phyloP scores from a whole-genome alignment of 495 filamentous ascomycete species.

The Aspergillus ellipticus region DNA sequence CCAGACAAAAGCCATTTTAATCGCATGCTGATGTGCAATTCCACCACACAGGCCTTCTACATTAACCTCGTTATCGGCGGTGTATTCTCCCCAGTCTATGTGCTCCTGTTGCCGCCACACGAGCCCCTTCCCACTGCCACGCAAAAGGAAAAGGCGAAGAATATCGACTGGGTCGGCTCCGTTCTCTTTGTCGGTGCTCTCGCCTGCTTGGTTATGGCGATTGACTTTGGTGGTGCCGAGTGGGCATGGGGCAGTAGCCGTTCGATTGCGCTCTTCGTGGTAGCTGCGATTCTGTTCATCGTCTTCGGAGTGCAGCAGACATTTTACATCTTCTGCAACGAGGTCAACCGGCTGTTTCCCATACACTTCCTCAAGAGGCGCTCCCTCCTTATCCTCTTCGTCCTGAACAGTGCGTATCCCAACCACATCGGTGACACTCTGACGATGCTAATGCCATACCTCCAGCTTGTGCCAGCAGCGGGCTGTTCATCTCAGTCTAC shows the following conservation, averaged over 20 bases:
- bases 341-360: neutral
- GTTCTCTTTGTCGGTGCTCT: constrained; percentile 22
- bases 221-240: constrained; percentile 30
- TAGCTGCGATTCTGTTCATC: neutral
- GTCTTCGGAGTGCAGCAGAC: neutral
- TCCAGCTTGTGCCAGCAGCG: too few species aligned
- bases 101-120: constrained; percentile 49
- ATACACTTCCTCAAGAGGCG: neutral
- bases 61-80: constrained; percentile 57
- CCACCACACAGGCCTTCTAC: constrained; percentile 23
- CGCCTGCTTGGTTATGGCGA: constrained; percentile 21
- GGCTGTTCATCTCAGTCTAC: neutral
- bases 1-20: too few species aligned
- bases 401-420: too few species aligned
- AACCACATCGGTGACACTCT: too few species aligned
- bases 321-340: neutral
- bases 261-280: constrained; percentile 24
- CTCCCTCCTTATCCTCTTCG: neutral
- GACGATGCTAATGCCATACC: too few species aligned
- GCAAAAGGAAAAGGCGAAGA: constrained; percentile 5
- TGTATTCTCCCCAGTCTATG: constrained; percentile 48
- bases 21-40: too few species aligned
- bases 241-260: constrained; percentile 25
- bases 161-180: constrained; percentile 30
- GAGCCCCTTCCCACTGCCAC: constrained; percentile 39